Percentiles rank a stretch among this genome's conserved stretches.
These are phyloP conservation scores for Reticulascus tulasneorum DNA, from an alignment of 2,329 filamentous ascomycete species.

Conservation along the genomic window DNA sequence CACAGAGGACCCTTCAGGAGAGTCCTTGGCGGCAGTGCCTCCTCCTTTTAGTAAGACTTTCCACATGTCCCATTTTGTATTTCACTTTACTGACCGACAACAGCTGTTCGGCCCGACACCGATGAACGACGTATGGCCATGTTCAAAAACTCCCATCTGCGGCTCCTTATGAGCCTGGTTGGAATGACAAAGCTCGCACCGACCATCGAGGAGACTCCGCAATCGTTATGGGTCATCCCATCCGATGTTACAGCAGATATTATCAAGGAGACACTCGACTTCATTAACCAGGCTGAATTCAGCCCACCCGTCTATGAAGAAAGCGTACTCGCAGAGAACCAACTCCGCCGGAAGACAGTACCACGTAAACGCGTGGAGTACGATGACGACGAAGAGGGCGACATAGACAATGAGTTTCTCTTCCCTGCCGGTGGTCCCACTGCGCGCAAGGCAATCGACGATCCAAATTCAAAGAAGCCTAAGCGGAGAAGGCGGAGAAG, in stretches of 20 bases:
- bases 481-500: constrained; percentile 44
- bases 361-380: constrained; percentile 56
- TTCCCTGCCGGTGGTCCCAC: constrained; percentile 70
- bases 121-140: constrained; percentile 67
- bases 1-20: constrained; percentile 20
- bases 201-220: constrained; percentile 63
- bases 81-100: constrained; percentile 22
- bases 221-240: constrained; percentile 77
- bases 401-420: constrained; percentile 49
- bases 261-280: constrained; percentile 64
- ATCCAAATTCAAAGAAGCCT: constrained; percentile 27
- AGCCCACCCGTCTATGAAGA: constrained; percentile 75
- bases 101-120: constrained; percentile 60
- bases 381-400: constrained; percentile 60
- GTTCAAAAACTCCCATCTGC: constrained; percentile 85
- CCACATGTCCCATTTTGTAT: too few species aligned
- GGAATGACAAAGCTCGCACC: constrained; percentile 60
- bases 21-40: constrained; percentile 28
- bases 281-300: constrained; percentile 75
- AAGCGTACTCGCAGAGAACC: constrained; percentile 67
- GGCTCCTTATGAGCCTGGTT: constrained; percentile 74
- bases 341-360: constrained; percentile 69
- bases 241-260: constrained; percentile 58
- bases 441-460: constrained; percentile 46
- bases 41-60: constrained; percentile 44